Evolutionary conservation across 2,329 filamentous ascomycete genomes (phyloP).

Genomic region (Penicillium psychrosexuale): DNA sequence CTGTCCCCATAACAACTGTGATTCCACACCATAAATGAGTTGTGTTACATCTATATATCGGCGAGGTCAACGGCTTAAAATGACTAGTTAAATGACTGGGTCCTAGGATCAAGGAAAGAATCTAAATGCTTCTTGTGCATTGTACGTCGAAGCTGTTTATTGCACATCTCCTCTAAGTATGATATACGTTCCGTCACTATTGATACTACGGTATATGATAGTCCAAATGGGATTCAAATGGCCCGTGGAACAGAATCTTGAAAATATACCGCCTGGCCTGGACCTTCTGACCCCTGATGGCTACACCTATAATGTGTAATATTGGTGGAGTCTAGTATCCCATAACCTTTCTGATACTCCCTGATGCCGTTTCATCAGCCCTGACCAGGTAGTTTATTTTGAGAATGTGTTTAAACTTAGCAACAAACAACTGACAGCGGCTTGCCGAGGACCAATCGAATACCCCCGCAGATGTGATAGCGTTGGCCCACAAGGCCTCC

Average conservation of each 20-base stretch:
- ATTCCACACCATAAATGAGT: conserved; percentile 1
- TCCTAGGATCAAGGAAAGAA: not conserved
- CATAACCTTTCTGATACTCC: not conserved
- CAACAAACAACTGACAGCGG: not conserved
- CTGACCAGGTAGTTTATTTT: conserved; percentile 6
- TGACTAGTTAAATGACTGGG: not conserved
- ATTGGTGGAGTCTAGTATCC: not conserved
- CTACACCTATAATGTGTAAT: not conserved
- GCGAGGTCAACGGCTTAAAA: not conserved
- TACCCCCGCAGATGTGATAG: not conserved
- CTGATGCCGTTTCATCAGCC: conserved; percentile 1
- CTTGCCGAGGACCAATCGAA: not conserved
- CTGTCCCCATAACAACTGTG: not conserved
- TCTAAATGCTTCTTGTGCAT: not conserved
- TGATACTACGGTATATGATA: not conserved
- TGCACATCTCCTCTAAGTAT: not conserved
- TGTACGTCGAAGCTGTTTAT: not conserved
- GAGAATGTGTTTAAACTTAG: conserved; percentile 5
- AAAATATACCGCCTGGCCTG: not conserved
- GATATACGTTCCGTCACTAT: not conserved
- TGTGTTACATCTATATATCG: conserved; percentile 6
- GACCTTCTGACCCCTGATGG: not conserved
- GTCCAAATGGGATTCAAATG: not conserved
- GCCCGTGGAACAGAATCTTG: not conserved
- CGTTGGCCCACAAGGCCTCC: conserved; percentile 5